Evolutionary conservation across 176 grass and related monocot genomes (phyloP).

Genomic region (Raddia distichophylla): DNA sequence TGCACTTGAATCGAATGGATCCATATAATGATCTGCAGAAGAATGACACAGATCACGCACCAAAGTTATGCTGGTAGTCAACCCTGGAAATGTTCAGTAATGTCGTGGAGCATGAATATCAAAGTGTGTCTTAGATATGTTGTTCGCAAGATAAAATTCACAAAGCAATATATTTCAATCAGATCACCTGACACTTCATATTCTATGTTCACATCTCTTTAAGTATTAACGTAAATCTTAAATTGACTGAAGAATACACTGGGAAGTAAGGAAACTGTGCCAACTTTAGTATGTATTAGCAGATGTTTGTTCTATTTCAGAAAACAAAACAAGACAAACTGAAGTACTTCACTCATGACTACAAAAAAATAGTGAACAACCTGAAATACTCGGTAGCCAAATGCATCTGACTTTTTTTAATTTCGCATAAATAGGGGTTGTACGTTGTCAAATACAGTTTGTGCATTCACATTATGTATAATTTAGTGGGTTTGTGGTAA

Average conservation of each 20-base stretch:
- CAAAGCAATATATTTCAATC: slow-evolving; percentile 26
- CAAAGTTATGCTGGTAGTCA: neutral
- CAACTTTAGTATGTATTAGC: neutral
- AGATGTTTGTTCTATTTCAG: neutral
- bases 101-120: neutral
- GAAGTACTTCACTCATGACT: neutral
- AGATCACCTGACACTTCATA: neutral
- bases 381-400: slow-evolving; percentile 22
- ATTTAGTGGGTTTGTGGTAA: neutral
- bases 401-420: neutral
- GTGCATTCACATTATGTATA: slow-evolving; percentile 1
- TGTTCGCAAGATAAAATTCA: neutral
- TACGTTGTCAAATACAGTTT: neutral
- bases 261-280: neutral
- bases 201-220: neutral
- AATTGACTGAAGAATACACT: neutral
- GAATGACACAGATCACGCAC: neutral
- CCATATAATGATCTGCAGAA: slow-evolving; percentile 8
- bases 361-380: neutral
- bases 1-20: neutral
- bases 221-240: neutral
- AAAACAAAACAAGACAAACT: slow-evolving; percentile 8
- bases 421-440: slow-evolving; percentile 17
- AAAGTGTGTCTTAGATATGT: no score
- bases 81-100: neutral